These are phyloP conservation scores for Tylopilus subfusipes DNA, from an alignment of 768 basidiomycete genomes.

Conservation along the genomic window DNA sequence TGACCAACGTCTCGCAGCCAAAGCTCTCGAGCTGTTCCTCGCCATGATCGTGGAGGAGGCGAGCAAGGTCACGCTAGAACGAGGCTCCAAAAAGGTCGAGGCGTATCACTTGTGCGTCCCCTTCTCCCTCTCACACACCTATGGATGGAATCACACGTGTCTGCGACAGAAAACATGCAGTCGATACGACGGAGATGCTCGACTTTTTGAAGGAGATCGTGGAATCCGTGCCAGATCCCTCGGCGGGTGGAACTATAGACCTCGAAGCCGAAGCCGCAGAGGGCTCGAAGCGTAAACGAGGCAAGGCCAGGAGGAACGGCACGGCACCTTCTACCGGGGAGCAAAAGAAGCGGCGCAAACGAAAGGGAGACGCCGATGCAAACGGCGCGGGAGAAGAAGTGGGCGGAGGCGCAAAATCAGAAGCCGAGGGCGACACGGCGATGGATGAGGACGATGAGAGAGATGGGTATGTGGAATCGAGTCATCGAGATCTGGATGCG, in stretches of 20 bases:
- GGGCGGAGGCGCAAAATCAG: slow-evolving; percentile 35
- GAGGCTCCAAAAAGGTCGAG: slow-evolving; percentile 86
- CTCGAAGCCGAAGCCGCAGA: slow-evolving; percentile 59
- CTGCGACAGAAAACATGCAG: slow-evolving; percentile 77
- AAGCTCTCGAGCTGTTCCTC: slow-evolving; percentile 91
- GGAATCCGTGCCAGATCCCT: slow-evolving; percentile 80
- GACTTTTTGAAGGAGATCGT: slow-evolving; percentile 96
- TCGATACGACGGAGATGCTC: slow-evolving; percentile 81
- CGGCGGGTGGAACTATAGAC: slow-evolving; percentile 75
- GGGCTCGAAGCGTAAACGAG: slow-evolving; percentile 54
- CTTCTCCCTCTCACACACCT: neutral
- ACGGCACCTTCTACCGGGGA: slow-evolving; percentile 34
- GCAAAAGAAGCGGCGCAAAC: slow-evolving; percentile 49
- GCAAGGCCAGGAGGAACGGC: slow-evolving; percentile 49
- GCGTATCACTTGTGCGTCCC: slow-evolving; percentile 84
- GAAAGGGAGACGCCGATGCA: slow-evolving; percentile 37
- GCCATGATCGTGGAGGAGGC: slow-evolving; percentile 79
- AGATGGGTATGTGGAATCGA: slow-evolving; percentile 36
- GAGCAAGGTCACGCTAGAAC: slow-evolving; percentile 69
- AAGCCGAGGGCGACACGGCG: slow-evolving; percentile 35
- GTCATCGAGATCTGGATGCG: slow-evolving; percentile 42
- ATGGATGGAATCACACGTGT: no score
- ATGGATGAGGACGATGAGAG: slow-evolving; percentile 44
- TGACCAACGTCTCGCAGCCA: no score
- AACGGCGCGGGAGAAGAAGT: slow-evolving; percentile 34